phyloP scores from a whole-genome alignment of 805 yeast species.

The Saccharomyces cerevisiae region DNA sequence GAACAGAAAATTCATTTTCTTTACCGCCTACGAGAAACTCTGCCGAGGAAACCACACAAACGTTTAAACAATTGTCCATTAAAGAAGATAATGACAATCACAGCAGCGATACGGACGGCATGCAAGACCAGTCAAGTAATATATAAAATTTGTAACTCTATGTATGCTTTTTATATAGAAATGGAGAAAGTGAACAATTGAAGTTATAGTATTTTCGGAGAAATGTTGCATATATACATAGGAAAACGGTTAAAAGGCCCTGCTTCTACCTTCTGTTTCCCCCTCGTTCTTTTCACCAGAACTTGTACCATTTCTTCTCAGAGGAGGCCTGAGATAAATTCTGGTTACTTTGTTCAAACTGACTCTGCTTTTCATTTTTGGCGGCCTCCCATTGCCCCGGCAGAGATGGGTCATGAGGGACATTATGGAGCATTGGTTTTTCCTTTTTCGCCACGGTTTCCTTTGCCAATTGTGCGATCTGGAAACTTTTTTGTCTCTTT shows the following conservation, averaged over 20 bases:
- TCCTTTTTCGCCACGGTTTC: slow-evolving; percentile 35
- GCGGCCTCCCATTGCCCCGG: slow-evolving; percentile 17
- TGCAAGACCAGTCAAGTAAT: slow-evolving; percentile 4
- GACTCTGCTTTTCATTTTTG: slow-evolving; percentile 5
- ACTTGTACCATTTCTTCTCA: slow-evolving; percentile 24
- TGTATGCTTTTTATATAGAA: background rate
- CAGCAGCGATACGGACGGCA: background rate
- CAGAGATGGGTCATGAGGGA: slow-evolving; percentile 11
- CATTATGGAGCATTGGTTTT: slow-evolving; percentile 30
- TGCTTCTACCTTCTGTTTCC: background rate
- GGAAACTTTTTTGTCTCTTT: slow-evolving; percentile 55
- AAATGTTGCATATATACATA: background rate
- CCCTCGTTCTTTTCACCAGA: slow-evolving; percentile 19
- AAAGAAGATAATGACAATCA: slow-evolving; percentile 1
- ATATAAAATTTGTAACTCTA: background rate
- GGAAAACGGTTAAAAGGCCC: background rate
- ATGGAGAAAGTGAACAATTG: background rate
- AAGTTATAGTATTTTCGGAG: background rate
- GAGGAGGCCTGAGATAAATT: background rate
- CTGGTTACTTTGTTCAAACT: slow-evolving; percentile 5
- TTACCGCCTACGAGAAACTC: slow-evolving; percentile 35
- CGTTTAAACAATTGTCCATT: background rate
- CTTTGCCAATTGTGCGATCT: slow-evolving; percentile 63
- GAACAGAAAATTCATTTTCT: slow-evolving; percentile 44
- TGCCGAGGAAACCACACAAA: background rate